Percentiles rank a stretch among this genome's conserved stretches.
Conservation (phyloP, 768 basidiomycete genomes). For the Lyophyllum decastes region DNA sequence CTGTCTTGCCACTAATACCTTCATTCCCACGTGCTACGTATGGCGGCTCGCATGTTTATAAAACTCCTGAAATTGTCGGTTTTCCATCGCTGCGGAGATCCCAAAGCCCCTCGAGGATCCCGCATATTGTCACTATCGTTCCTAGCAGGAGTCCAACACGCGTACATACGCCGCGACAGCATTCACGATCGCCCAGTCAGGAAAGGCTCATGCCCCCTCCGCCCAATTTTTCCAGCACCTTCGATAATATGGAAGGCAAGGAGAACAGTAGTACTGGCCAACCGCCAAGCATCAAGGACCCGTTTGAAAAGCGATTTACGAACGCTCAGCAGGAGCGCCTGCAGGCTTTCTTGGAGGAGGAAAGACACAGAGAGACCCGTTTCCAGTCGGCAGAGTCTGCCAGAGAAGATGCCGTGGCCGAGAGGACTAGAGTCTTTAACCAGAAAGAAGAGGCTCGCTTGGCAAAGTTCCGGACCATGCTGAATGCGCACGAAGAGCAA, state of each 20-base stretch:
- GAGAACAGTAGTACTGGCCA: not conserved
- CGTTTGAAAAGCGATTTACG: not conserved
- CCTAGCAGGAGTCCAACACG: too few relatives aligned
- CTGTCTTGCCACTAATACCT: too few relatives aligned
- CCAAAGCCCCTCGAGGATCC: not conserved
- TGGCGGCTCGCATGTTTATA: not conserved
- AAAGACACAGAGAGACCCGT: not conserved
- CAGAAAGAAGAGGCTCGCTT: not conserved
- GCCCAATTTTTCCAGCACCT: not conserved
- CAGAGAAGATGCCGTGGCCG: not conserved
- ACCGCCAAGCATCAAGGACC: not conserved
- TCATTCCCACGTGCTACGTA: not conserved
- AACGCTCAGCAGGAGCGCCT: not conserved
- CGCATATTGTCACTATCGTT: not conserved
- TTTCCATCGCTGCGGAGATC: too few relatives aligned
- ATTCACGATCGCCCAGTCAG: not conserved
- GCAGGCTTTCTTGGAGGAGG: not conserved
- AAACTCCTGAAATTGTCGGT: not conserved
- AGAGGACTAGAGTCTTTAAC: not conserved
- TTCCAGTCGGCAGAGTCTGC: constrained; percentile 3
- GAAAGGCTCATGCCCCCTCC: not conserved
- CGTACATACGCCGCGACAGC: too few relatives aligned
- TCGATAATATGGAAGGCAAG: not conserved
- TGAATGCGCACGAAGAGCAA: not conserved
- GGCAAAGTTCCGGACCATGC: not conserved